Percentiles rank a stretch among this genome's conserved stretches.
Conservation (phyloP, 2,329 filamentous ascomycete species). For the Cryphonectria nitschkei region DNA sequence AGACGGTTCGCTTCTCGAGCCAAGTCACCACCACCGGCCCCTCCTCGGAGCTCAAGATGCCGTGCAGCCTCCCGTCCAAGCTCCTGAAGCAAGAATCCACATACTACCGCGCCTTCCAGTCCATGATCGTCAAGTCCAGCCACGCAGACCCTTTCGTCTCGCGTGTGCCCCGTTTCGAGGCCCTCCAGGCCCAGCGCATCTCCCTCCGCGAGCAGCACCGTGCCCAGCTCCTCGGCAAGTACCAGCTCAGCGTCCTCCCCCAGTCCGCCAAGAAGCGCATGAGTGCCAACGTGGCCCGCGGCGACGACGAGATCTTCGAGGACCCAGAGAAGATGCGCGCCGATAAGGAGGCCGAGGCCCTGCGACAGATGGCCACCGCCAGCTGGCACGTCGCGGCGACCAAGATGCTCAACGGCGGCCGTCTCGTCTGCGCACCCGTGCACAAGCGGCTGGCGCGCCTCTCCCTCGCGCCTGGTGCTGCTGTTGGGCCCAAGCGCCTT, state of each 20-base stretch:
- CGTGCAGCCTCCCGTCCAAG: conserved; percentile 56
- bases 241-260: conserved; percentile 72
- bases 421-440: conserved; percentile 65
- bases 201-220: conserved; percentile 74
- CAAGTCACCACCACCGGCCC: conserved; percentile 45
- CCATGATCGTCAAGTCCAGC: conserved; percentile 68
- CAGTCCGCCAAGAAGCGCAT: conserved; percentile 72
- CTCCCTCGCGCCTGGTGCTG: conserved; percentile 49
- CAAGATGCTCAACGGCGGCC: conserved; percentile 66
- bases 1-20: conserved; percentile 76
- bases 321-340: conserved; percentile 65
- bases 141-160: conserved; percentile 81
- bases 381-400: conserved; percentile 65
- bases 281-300: conserved; percentile 73
- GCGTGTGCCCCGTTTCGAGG: conserved; percentile 83
- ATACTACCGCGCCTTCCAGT: conserved; percentile 87
- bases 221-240: conserved; percentile 83
- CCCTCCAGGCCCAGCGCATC: conserved; percentile 80
- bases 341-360: conserved; percentile 81
- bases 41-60: conserved; percentile 42
- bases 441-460: conserved; percentile 63
- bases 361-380: conserved; percentile 68
- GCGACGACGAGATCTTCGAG: conserved; percentile 66
- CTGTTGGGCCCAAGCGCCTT: conserved; percentile 50
- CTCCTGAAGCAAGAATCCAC: conserved; percentile 68